Base-by-base conservation (phyloP, 1,284 basidiomycete species). In the Ustilago shanxiensis region DNA sequence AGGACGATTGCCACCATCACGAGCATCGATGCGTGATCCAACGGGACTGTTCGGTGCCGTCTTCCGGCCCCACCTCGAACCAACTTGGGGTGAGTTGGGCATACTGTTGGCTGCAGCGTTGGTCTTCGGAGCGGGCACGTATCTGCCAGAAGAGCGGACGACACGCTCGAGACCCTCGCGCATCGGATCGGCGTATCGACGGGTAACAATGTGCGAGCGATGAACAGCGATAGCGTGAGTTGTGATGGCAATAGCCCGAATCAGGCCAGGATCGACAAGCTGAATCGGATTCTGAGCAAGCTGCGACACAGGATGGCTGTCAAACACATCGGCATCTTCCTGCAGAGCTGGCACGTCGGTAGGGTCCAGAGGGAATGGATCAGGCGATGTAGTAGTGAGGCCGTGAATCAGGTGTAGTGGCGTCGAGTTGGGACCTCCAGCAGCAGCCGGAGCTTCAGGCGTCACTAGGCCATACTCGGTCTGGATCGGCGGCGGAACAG, bases 321-420 rank as follows among this genome's bases (percentile, higher is more conserved):
- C 67, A 29, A 75, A 67, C 37, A 72, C 62, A 47, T 73, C 62
- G 20, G 56, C 56, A 16, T 74, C 71, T 20, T 79, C 63, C 10
- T 72, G 63, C 60, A 82, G 60, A 13, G 75, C 78, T 3, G 82
- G 77, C 33, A 83, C 77, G 26, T 85, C 84, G 3, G 80, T 69
- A 4, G 72, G 78, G 56, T 85, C 84, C 14, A 85, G 71, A 24
- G 84, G 83, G 53, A 85, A 82, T 1, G 79, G 74, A 26, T 78
- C 77, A 2, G 81, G 77, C 50, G 73, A 72, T 3, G 80, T 78
- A 3, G 79, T 80, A 1, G 84, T 85, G 22, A 85, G 72, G 10
- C 82, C 84, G 55, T 85, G 84, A 53, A 84, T 79, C 44, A 85
- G 72, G 60, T 85, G 84, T 47, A 85, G 65, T 7, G 84, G 84